phyloP scores from a whole-genome alignment of 306 rosid species.

The Corylus avellana region DNA sequence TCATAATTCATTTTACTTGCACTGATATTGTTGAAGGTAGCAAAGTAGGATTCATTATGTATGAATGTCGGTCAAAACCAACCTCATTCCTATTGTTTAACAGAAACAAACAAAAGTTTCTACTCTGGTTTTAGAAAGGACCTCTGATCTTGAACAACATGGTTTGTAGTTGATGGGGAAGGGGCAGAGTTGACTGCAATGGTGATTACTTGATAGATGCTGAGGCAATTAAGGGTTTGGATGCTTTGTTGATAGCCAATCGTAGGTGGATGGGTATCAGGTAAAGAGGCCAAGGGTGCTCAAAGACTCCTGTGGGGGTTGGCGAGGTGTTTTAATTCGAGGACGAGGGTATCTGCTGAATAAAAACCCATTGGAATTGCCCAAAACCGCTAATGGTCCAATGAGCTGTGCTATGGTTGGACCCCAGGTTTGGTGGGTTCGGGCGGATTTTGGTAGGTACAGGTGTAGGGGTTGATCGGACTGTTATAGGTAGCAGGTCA shows the following conservation, averaged over 20 bases:
- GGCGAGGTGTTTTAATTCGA: neutral
- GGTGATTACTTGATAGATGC: neutral
- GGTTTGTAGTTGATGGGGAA: neutral
- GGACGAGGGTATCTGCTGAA: neutral
- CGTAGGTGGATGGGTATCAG: neutral
- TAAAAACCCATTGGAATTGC: no score
- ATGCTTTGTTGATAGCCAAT: neutral
- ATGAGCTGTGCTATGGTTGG: neutral
- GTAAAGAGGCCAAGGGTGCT: neutral
- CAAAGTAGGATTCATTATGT: neutral
- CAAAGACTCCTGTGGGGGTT: neutral
- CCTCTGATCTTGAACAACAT: neutral
- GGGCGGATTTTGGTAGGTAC: neutral
- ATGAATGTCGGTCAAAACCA: neutral
- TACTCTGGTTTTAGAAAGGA: neutral
- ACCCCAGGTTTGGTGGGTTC: neutral
- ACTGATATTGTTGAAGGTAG: neutral
- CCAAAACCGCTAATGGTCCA: neutral
- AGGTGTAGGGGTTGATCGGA: neutral
- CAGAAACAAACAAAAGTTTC: neutral
- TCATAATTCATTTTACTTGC: neutral
- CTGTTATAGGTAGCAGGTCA: neutral
- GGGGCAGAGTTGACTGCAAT: neutral
- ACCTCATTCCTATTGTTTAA: neutral
- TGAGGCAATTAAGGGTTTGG: neutral